phyloP scores from a whole-genome alignment of 176 grass and related monocot genomes.

The Secale cereale region DNA sequence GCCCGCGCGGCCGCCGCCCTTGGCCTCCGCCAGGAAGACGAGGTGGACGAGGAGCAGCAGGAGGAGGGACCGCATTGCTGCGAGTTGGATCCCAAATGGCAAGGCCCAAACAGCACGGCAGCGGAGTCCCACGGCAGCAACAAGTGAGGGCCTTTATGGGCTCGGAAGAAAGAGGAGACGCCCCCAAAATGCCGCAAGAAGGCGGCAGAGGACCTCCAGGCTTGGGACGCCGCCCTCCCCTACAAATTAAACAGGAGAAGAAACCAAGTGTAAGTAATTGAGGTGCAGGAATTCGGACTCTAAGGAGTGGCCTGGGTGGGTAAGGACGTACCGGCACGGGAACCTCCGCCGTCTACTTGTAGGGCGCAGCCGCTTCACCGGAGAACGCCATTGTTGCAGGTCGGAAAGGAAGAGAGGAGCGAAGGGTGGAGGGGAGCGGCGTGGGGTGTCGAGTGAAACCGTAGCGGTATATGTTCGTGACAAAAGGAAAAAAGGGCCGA shows the following conservation, averaged over 20 bases:
- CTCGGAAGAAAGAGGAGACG: background rate
- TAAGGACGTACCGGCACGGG: background rate
- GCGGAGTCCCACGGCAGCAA: background rate
- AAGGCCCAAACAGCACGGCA: background rate
- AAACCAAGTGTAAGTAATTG: background rate
- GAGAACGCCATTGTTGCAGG: constrained; percentile 23
- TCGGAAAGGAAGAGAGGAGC: background rate
- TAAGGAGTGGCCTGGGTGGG: background rate
- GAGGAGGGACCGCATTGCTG: constrained; percentile 33
- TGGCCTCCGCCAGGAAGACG: constrained; percentile 23
- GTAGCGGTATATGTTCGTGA: background rate
- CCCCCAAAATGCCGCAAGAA: background rate
- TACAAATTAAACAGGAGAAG: background rate
- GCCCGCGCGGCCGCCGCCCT: constrained; percentile 5
- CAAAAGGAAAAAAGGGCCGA: background rate
- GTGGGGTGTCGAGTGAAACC: background rate
- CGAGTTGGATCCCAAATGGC: constrained; percentile 4
- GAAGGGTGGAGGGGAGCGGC: background rate
- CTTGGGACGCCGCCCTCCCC: background rate
- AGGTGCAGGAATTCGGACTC: background rate
- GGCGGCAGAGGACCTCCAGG: background rate
- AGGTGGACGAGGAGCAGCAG: constrained; percentile 33
- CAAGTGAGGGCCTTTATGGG: background rate
- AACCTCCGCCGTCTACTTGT: background rate
- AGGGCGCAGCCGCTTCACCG: constrained; percentile 4